Percentiles rank a stretch among this genome's conserved stretches.
Conservation (phyloP, 441 rosid genomes). For the Jatropha podagrica region DNA sequence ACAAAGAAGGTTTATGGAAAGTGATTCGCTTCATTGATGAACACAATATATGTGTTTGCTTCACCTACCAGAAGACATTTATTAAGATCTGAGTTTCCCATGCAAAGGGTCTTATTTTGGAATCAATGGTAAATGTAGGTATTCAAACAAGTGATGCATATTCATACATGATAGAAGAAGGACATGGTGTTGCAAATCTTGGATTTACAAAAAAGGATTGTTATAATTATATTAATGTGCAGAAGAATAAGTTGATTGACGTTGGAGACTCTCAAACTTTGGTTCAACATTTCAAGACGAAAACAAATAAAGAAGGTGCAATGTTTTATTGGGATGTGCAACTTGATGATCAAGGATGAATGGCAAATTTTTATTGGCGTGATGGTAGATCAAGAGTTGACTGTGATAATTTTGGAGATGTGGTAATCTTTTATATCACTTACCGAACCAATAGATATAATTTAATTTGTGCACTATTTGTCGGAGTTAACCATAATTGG, state of each 20-base stretch:
- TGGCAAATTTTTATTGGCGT: background rate
- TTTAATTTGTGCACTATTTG: background rate
- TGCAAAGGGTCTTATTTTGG: too few species aligned
- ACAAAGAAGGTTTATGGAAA: too few species aligned
- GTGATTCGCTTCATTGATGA: too few species aligned
- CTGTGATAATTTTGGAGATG: constrained; percentile 8
- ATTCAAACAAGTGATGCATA: background rate
- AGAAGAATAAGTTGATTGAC: background rate
- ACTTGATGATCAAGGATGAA: background rate
- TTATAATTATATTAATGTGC: background rate
- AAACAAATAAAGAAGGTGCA: background rate
- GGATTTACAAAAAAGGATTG: background rate
- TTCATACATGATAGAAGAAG: background rate
- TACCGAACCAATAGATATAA: constrained; percentile 4
- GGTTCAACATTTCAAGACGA: background rate
- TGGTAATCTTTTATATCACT: background rate
- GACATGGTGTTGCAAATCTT: background rate
- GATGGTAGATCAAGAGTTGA: background rate
- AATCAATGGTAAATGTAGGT: background rate
- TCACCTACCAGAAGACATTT: too few species aligned
- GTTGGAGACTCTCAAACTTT: background rate
- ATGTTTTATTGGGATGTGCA: background rate
- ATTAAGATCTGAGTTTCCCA: too few species aligned
- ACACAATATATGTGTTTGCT: too few species aligned
- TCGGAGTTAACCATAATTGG: background rate